Percentiles rank a stretch among this genome's conserved stretches.
Evolutionary conservation across 345 rosid species (phyloP).

Genomic region (Theobroma cacao): DNA sequence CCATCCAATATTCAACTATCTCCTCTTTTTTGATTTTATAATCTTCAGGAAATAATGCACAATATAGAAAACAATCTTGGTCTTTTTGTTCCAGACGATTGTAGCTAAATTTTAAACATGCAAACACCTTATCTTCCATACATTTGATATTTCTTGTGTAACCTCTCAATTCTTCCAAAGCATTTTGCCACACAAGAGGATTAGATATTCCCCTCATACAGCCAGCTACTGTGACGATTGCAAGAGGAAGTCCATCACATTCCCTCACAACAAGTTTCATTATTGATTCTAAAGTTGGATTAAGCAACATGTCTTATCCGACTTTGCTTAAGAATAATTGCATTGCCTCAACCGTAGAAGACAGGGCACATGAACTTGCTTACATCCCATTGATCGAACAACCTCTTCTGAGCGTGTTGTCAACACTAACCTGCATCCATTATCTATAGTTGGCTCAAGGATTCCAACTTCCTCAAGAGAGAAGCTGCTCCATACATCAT

Average conservation of each 20-base stretch:
- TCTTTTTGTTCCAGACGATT: neutral
- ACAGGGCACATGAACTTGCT: neutral
- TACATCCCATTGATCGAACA: slow-evolving; percentile 3
- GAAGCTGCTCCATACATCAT: slow-evolving; percentile 20
- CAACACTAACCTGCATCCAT: neutral
- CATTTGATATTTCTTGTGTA: neutral
- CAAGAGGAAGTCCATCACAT: slow-evolving; percentile 15
- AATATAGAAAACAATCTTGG: slow-evolving; percentile 18
- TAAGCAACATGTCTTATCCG: neutral
- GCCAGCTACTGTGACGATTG: neutral
- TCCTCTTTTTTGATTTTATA: neutral
- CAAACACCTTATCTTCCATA: neutral
- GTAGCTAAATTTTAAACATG: slow-evolving; percentile 7
- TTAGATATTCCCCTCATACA: neutral
- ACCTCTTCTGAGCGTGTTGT: neutral
- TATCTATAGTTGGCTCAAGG: neutral
- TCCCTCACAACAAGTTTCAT: neutral
- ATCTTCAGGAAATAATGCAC: slow-evolving; percentile 25
- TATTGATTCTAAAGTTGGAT: neutral
- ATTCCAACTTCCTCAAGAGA: slow-evolving; percentile 9
- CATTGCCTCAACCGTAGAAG: neutral
- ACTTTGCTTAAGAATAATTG: neutral
- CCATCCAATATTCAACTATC: slow-evolving; percentile 21
- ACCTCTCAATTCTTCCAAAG: neutral
- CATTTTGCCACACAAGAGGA: neutral